These are phyloP conservation scores for Corynascus novoguineensis DNA, from an alignment of 495 filamentous ascomycete genomes.

Conservation along the genomic window DNA sequence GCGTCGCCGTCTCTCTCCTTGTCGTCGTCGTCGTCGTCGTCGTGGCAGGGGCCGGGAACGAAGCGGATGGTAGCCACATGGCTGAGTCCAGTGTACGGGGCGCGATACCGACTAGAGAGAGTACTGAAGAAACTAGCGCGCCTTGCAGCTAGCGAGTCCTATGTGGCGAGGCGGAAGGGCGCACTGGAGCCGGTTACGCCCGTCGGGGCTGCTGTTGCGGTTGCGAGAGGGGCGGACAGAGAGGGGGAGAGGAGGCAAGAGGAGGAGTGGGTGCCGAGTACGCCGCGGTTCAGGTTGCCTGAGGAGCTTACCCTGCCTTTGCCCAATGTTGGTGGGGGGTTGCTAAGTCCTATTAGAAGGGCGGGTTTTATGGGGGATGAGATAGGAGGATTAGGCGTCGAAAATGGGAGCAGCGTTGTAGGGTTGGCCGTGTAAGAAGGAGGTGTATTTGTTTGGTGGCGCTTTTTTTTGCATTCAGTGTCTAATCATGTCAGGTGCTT, in stretches of 20 bases:
- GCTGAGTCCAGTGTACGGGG: slow-evolving; percentile 34
- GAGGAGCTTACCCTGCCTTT: slow-evolving; percentile 8
- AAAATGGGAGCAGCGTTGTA: background rate
- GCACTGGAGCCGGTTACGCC: background rate
- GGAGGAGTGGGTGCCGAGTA: slow-evolving; percentile 2
- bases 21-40: too few relatives aligned
- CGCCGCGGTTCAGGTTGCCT: slow-evolving; percentile 9
- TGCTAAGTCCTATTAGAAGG: slow-evolving; percentile 8
- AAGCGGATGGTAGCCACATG: slow-evolving; percentile 10
- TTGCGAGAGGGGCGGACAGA: background rate
- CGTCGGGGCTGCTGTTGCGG: background rate
- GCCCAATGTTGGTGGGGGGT: background rate
- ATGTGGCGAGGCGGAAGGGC: background rate
- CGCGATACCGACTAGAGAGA: slow-evolving; percentile 27
- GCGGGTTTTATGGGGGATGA: slow-evolving; percentile 18
- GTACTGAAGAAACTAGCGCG: slow-evolving; percentile 26
- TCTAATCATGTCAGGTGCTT: too few relatives aligned
- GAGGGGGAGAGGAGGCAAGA: background rate
- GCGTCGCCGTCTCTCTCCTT: too few relatives aligned
- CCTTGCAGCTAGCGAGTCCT: slow-evolving; percentile 3
- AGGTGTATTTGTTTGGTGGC: background rate
- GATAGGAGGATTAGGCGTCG: slow-evolving; percentile 12
- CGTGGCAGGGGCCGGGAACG: background rate
- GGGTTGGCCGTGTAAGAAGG: slow-evolving; percentile 11
- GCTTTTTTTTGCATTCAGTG: too few relatives aligned